A percentile compares a stretch with the other conserved stretches of the same genome.
Evolutionary conservation across 2,329 filamentous ascomycete species (phyloP).

Genomic region (Penicillium sp.): DNA sequence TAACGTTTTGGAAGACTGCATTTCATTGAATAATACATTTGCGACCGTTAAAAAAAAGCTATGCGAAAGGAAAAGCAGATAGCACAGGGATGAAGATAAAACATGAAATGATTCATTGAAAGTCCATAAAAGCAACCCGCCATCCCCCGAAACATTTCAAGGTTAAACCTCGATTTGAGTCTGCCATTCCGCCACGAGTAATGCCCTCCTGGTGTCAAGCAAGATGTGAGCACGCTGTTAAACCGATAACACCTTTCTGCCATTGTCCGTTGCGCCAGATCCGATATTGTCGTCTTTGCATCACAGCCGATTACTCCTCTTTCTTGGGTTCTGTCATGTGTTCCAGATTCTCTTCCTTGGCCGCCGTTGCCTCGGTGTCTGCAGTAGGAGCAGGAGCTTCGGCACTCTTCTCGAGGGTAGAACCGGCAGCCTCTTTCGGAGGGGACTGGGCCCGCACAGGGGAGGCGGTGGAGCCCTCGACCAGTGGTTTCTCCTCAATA

Average conservation of each 20-base stretch:
- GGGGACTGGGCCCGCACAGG: slow-evolving; percentile 20
- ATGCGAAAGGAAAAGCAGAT: slow-evolving; percentile 6
- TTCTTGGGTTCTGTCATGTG: slow-evolving; percentile 32
- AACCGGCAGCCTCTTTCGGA: slow-evolving; percentile 21
- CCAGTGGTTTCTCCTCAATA: slow-evolving; percentile 19
- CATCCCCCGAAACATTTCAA: not conserved
- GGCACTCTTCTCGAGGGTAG: slow-evolving; percentile 11
- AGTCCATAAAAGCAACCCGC: slow-evolving; percentile 6
- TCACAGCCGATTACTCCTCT: slow-evolving; percentile 29
- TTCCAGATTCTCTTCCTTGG: slow-evolving; percentile 16
- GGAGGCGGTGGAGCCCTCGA: slow-evolving; percentile 21
- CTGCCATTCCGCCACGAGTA: slow-evolving; percentile 8
- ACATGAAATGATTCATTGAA: slow-evolving; percentile 9
- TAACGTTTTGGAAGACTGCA: not conserved
- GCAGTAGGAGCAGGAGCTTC: slow-evolving; percentile 11
- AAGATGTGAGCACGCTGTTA: slow-evolving; percentile 22
- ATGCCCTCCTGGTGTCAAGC: slow-evolving; percentile 13
- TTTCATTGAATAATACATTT: slow-evolving; percentile 10
- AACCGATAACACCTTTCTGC: slow-evolving; percentile 41
- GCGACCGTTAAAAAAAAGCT: slow-evolving; percentile 5
- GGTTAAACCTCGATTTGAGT: slow-evolving; percentile 7
- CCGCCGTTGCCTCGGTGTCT: slow-evolving; percentile 14
- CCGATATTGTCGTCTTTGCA: slow-evolving; percentile 28
- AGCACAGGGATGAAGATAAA: slow-evolving; percentile 3
- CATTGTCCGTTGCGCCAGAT: slow-evolving; percentile 39